Evolutionary conservation across 257 asterid genomes (phyloP), one percentile per base, ranked within the genome.

Genomic region (Vinca minor): DNA sequence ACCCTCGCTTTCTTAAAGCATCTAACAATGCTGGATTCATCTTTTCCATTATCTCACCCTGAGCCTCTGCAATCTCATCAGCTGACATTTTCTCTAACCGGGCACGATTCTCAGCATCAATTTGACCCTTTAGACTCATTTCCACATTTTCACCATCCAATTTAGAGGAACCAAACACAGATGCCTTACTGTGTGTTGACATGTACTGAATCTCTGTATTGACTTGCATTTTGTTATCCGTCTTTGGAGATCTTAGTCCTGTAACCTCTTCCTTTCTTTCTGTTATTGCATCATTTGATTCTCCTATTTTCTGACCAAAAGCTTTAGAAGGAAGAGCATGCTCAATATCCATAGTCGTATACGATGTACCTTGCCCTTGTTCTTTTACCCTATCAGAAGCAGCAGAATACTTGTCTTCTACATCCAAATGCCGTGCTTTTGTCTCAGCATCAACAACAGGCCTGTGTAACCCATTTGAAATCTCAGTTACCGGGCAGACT

Each of bases 31-130:
- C 75, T 28, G 95, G 96, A 69, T 79, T 82, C 76, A 92, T 74
- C 82, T 81, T 87, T 58, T 80, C 71, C 85, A 80, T 76, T 74
- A 92, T 59, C 77, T 85, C 98, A 71, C 87, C 81, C 65, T 74
- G 95, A 59, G 94, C 96, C 76, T 89, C 97, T 50, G 87, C 86
- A 77, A 92, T 90, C 77, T 92, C 95, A 50, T 79, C 83, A 29
- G 80, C 78, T 20, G 97, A 85, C 97, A 92, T 89, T 60, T 66
- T 75, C 53, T 81, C 84, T 76, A 92, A 64, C 56, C 79, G 77
- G 62, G 82, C 83, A 65, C 74, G 81, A 71, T 89, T 92, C 79
- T 92, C 91, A 59, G 83, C 81, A 80, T 92, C 97, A 75, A 92
- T 92, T 80, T 92, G 81, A 68, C 84, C 77, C 76, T 81, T 84